phyloP scores from a whole-genome alignment of 306 rosid genomes.

The Macrotyloma uniflorum region DNA sequence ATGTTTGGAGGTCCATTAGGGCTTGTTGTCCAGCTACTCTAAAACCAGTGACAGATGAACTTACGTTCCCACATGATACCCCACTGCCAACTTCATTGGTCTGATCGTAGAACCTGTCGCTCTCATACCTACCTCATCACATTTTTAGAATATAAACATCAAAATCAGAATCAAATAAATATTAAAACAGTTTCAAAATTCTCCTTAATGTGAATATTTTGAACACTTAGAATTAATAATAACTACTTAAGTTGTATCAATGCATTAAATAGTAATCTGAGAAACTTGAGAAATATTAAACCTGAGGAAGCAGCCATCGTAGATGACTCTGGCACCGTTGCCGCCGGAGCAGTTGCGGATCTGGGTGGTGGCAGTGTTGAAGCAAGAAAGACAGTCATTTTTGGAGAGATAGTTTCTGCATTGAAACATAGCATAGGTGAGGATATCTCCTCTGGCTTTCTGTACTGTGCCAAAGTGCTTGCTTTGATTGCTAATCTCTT shows the following conservation, averaged over 20 bases:
- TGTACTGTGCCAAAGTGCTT: constrained; percentile 54
- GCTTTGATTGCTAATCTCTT: constrained; percentile 36
- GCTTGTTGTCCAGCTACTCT: constrained; percentile 12
- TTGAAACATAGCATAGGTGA: constrained; percentile 53
- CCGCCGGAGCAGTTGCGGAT: constrained; percentile 52
- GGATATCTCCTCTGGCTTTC: constrained; percentile 30
- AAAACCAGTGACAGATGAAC: background rate
- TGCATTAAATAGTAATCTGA: too few species aligned
- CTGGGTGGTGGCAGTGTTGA: constrained; percentile 36
- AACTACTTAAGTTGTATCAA: too few species aligned
- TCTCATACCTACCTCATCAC: constrained; percentile 28
- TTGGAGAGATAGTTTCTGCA: constrained; percentile 60
- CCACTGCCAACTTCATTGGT: constrained; percentile 14
- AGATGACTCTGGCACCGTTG: constrained; percentile 66
- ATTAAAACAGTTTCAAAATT: too few species aligned
- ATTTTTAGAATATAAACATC: background rate
- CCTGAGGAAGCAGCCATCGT: constrained; percentile 51
- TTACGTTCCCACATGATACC: constrained; percentile 32
- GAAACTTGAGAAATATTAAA: background rate
- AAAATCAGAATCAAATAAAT: background rate
- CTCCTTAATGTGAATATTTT: too few species aligned
- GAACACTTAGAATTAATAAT: too few species aligned
- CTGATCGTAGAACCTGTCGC: constrained; percentile 28
- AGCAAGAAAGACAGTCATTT: constrained; percentile 56
- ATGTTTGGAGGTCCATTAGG: constrained; percentile 35